phyloP scores from a whole-genome alignment of 352 stramenopile species.

The Phytophthora pini region DNA sequence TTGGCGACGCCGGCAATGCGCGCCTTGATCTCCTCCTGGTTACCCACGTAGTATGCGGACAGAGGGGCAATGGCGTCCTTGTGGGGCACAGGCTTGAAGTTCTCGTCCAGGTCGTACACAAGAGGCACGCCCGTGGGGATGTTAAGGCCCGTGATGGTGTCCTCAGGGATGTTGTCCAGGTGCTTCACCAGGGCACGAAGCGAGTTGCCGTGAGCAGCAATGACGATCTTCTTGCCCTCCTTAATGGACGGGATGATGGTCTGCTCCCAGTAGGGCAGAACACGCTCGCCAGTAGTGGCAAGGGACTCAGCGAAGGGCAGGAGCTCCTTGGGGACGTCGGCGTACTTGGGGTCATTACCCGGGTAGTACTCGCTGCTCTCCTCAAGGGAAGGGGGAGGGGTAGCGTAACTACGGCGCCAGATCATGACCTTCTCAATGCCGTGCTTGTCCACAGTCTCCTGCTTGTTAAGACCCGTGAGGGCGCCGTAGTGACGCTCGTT shows the following conservation, averaged over 20 bases:
- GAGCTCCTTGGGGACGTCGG: conserved; percentile 87
- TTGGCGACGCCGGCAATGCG: conserved; percentile 97
- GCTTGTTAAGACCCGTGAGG: conserved; percentile 99
- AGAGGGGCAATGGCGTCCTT: conserved; percentile 92
- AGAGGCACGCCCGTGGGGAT: conserved; percentile 96
- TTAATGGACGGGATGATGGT: conserved; percentile 95
- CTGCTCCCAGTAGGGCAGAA: conserved; percentile 96
- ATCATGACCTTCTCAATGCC: conserved; percentile 98
- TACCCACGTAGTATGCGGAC: conserved; percentile 85
- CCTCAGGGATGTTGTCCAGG: conserved; percentile 97
- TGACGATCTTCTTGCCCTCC: conserved; percentile 95
- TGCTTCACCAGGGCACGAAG: conserved; percentile 99
- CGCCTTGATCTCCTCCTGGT: conserved; percentile 97
- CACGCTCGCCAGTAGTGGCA: conserved; percentile 92
- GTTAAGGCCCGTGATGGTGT: conserved; percentile 97
- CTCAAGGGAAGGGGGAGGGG: conserved; percentile 93
- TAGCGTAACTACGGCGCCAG: conserved; percentile 98
- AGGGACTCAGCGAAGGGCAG: conserved; percentile 95
- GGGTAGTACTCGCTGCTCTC: conserved; percentile 91
- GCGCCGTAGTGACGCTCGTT: conserved; percentile 99
- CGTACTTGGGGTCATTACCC: conserved; percentile 92
- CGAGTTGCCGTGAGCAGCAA: conserved; percentile 98
- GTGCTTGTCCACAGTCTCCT: conserved; percentile 99
- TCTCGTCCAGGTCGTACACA: conserved; percentile 98
- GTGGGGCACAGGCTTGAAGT: conserved; percentile 96